Evolutionary conservation across 106 monocot species (phyloP), one percentile per base, ranked within the genome.

Genomic region (Dendrobium catenatum): DNA sequence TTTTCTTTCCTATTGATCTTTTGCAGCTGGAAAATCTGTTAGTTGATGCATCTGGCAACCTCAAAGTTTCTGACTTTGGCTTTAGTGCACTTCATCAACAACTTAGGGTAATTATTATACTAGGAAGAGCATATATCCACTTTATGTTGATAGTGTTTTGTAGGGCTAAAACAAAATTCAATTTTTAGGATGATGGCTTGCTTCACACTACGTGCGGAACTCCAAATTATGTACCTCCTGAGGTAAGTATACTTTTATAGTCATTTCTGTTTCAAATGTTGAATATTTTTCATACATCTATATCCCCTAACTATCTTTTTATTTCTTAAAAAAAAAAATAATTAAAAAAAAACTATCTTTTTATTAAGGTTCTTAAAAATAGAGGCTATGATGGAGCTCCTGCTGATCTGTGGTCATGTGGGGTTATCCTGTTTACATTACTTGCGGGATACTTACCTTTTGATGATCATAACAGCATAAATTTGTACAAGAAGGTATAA

Each of bases 361-460:
- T 37, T 70, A 68, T 0, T 76, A 43, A 93, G 92, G 95, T 95
- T 41, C 89, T 93, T 15, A 79, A 89, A 76, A 90, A 94, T 77
- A 85, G 85, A 88, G 94, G 94, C 19, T 94, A 94, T 87, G 88
- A 94, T 86, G 94, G 94, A 48, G 91, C 86, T 72, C 90, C 93
- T 37, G 95, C 95, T 43, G 95, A 95, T 77, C 79, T 95, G 31
- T 95, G 95, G 95, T 95, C 95, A 46, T 95, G 95, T 73, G 95
- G 95, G n/a, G 95, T 95, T 22, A 86, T 95, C 76, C 85, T 95
- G 2, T 95, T 95, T 79, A 90, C 93, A 72, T 81, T 95, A 79
- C 95, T 95, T 76, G 92, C 95, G 85, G 95, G 95, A 55, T 95
- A 93, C 85, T 93, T 95, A 82, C 95, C 95, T 85, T 95, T 93